Evolutionary conservation across 441 rosid species (phyloP), one percentile per base, ranked within the genome.

Genomic region (Gossypium schwendimanii): DNA sequence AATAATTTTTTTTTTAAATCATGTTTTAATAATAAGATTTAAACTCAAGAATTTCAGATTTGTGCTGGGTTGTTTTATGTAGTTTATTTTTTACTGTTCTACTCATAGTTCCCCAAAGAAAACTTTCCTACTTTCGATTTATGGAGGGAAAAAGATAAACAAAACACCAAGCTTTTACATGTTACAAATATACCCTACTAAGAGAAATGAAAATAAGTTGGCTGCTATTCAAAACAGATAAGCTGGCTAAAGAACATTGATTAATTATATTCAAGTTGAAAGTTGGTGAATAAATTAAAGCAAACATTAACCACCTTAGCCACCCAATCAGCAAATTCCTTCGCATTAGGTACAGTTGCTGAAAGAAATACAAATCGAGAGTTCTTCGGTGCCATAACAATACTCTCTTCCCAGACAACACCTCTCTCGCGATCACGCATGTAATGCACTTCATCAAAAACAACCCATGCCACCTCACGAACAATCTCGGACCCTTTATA

Each of bases 351-450:
- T 41, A 95, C 97, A 54, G 98, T 93, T 23, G 99, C 99, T 18
- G 99, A 95, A 9, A 95, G 92, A 81, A 95, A 95, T 52, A 93
- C 99, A 75, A 95, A 93, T 33, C 95, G 85, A 47, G 97, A 87
- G 75, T 90, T 93, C 83, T 88, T 93, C 0, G 99, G 98, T 66
- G 99, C 98, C 99, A 95, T 95, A 24, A 95, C 98, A 76, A 95
- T 95, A 86, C 98, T 95, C 80, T 95, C 99, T 75, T 95, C 99
- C 99, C 99, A 95, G 3, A 93, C 98, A 63, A 95, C 98, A 78
- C 99, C 98, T 84, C 99, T 88, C 78, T 95, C 99, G 10, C 87
- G 84, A 84, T 95, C 99, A 69, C 98, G 97, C 99, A 95, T 95
- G 84, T 95, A 93, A 83, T 93, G 98, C 36, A 95, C 99, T 84